Percentiles rank a stretch among this genome's conserved stretches.
Evolutionary conservation across 768 basidiomycete species (phyloP).

Genomic region (Hygrocybe coccinea): DNA sequence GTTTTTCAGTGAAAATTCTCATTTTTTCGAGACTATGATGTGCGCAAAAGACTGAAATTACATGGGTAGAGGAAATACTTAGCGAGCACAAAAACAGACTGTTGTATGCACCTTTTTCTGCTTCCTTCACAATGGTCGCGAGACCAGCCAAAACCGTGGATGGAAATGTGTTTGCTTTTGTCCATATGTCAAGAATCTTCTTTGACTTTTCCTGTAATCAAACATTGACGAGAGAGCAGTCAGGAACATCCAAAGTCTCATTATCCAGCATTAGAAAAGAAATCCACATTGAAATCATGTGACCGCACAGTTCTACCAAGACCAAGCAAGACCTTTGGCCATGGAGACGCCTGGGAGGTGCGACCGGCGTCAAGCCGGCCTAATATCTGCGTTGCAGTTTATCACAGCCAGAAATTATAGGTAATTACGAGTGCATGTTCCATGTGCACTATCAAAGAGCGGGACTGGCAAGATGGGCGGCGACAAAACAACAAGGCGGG

Average conservation of each 20-base stretch:
- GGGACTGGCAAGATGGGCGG: background rate
- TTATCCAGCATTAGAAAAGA: conserved; percentile 24
- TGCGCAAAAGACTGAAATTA: conserved; percentile 57
- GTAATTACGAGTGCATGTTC: conserved; percentile 1
- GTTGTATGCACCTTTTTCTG: conserved; percentile 86
- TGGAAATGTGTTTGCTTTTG: conserved; percentile 86
- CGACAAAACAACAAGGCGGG: background rate
- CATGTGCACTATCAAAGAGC: background rate
- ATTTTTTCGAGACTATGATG: conserved; percentile 41
- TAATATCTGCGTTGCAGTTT: background rate
- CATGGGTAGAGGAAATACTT: conserved; percentile 67
- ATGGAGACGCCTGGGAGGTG: too few species aligned
- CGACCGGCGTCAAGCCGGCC: background rate
- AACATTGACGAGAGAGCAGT: conserved; percentile 27
- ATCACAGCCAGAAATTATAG: conserved; percentile 4
- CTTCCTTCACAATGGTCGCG: conserved; percentile 60
- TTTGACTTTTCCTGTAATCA: conserved; percentile 85
- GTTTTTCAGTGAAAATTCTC: conserved; percentile 66
- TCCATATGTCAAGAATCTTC: conserved; percentile 98
- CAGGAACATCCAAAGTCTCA: conserved; percentile 37
- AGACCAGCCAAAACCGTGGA: conserved; percentile 67
- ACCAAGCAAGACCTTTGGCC: background rate
- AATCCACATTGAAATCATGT: conserved; percentile 24
- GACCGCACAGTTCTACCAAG: conserved; percentile 4
- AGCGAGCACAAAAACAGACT: conserved; percentile 62